Conservation (phyloP, 345 rosid genomes). For the Gossypium sturtianum region DNA sequence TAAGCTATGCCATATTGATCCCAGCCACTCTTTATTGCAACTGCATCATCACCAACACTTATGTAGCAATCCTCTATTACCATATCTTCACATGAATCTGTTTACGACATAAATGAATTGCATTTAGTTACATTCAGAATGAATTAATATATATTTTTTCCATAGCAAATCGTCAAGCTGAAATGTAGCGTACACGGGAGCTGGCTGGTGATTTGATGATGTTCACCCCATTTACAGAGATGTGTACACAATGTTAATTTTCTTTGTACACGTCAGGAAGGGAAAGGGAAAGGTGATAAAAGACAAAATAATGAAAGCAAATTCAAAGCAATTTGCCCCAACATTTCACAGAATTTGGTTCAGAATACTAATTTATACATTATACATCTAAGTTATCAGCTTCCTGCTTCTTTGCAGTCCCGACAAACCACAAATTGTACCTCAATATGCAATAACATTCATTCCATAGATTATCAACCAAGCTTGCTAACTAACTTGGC, state of each 20-base stretch:
- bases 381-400: not conserved
- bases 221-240: not conserved
- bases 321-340: not conserved
- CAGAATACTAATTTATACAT: not conserved
- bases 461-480: not conserved
- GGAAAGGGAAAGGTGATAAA: not conserved
- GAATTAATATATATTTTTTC: not conserved
- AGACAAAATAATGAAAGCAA: not conserved
- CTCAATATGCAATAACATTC: not conserved
- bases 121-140: not conserved
- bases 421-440: not conserved
- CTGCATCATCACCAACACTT: constrained; percentile 93
- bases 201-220: not conserved
- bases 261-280: not conserved
- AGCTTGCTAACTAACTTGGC: not conserved
- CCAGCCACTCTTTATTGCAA: constrained; percentile 98
- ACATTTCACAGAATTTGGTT: constrained; percentile 3
- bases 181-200: not conserved
- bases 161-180: constrained; percentile 8
- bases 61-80: constrained; percentile 93
- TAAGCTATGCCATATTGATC: constrained; percentile 94
- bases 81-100: constrained; percentile 95
- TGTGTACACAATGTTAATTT: not conserved
- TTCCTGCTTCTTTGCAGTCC: not conserved
- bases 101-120: constrained; percentile 7